Conservation (phyloP, 768 basidiomycete genomes). For the Podaxis sp. region DNA sequence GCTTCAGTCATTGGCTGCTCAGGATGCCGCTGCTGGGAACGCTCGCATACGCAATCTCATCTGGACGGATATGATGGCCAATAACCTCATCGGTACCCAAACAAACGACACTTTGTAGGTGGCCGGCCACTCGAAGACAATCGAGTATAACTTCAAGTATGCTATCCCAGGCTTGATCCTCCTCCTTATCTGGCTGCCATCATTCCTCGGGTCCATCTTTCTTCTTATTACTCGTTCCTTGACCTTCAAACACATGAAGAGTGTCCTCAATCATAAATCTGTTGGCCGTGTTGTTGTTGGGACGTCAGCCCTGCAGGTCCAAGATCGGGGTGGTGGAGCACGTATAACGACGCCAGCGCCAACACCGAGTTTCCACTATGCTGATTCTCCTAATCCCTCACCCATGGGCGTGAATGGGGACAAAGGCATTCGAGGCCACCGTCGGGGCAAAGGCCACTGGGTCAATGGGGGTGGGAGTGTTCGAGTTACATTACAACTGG, state of each 20-base stretch:
- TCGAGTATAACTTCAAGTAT: slow-evolving; percentile 4
- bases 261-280: slow-evolving; percentile 5
- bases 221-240: slow-evolving; percentile 6
- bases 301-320: slow-evolving; percentile 1
- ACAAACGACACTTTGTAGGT: background rate
- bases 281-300: slow-evolving; percentile 9
- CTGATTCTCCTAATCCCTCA: no score
- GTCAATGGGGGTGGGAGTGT: no score
- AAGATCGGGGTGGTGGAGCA: background rate
- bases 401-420: no score
- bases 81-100: slow-evolving; percentile 3
- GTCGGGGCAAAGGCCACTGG: no score
- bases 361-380: no score
- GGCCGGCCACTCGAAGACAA: background rate
- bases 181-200: slow-evolving; percentile 7
- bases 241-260: slow-evolving; percentile 8
- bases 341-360: background rate
- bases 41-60: slow-evolving; percentile 11
- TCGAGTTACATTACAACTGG: no score
- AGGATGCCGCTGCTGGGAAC: background rate
- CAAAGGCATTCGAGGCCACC: no score
- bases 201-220: background rate
- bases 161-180: slow-evolving; percentile 12
- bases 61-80: slow-evolving; percentile 10
- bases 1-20: background rate